phyloP scores from a whole-genome alignment of 2,329 filamentous ascomycete genomes.

The Nemania diffusa region DNA sequence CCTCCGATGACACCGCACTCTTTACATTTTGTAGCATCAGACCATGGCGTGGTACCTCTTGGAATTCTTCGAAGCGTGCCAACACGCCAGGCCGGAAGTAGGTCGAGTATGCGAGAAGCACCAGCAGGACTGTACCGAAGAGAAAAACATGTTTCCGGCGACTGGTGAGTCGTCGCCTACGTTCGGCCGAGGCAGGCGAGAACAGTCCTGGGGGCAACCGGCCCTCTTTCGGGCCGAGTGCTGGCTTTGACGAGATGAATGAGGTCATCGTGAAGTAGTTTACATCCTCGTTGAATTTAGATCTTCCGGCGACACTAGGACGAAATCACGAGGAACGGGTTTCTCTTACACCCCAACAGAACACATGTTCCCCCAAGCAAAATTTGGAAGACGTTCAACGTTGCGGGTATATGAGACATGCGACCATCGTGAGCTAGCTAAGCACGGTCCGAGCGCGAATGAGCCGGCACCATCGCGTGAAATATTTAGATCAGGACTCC shows the following conservation, averaged over 20 bases:
- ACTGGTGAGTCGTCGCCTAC: constrained; percentile 26
- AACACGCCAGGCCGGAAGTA: constrained; percentile 7
- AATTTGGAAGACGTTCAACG: constrained; percentile 6
- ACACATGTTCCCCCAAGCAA: constrained; percentile 5
- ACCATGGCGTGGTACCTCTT: not conserved
- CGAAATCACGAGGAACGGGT: not conserved
- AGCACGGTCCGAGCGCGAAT: not conserved
- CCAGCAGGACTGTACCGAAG: constrained; percentile 15
- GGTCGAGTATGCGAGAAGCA: constrained; percentile 22
- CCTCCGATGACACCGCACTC: not conserved
- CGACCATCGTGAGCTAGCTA: constrained; percentile 13
- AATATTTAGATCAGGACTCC: not conserved
- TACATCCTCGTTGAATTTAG: constrained; percentile 2
- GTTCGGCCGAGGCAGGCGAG: constrained; percentile 11
- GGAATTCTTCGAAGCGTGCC: not conserved
- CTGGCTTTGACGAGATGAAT: constrained; percentile 16
- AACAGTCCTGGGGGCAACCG: constrained; percentile 33
- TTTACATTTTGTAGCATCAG: not conserved
- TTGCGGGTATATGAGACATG: not conserved
- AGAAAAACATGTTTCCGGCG: constrained; percentile 17
- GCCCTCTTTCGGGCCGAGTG: constrained; percentile 37
- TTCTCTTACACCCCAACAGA: not conserved
- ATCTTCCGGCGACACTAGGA: not conserved
- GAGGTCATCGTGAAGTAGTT: constrained; percentile 16
- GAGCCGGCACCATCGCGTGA: constrained; percentile 7